Evolutionary conservation across 139 green algal species (phyloP), one percentile per base, ranked within the genome.

Genomic region (Zygnema circumcarinatum): DNA sequence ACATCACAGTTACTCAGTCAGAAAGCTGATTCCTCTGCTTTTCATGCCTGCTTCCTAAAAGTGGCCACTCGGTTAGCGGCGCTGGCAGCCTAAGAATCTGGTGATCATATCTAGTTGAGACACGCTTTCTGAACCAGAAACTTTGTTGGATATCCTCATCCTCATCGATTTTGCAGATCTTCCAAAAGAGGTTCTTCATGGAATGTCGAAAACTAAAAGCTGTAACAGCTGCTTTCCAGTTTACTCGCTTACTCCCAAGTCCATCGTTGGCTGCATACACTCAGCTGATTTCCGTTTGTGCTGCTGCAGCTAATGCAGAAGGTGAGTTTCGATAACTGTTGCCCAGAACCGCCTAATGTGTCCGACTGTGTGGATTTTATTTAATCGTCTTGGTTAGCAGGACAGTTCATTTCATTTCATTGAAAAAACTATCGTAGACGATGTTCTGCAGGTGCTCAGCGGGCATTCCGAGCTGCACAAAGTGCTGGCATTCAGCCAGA

Each of bases 141-240:
- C n/a, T n/a, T n/a, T n/a, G n/a, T n/a, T n/a, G n/a, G n/a, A n/a
- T n/a, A n/a, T n/a, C n/a, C n/a, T n/a, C n/a, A n/a, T n/a, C n/a
- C n/a, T n/a, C n/a, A n/a, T n/a, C n/a, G n/a, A n/a, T n/a, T n/a
- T 25, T 80, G 54, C 80, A 88, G 83, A 73, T 88, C 22, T 88
- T 75, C 38, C 83, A 88, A 42, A 54, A 54, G 35, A 69, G 39
- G 2, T 88, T 88, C 83, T 88, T 88, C 40, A 42, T 32, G 20
- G 78, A 88, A 76, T 88, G 83, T 52, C 83, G 83, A 52, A 47
- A 36, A 22, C 36, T 56, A 52, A 54, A 62, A 33, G 83, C 74
- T 36, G 83, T 88, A 38, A 39, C 74, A 0, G 39, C 40, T 29
- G 83, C 83, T 47, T 85, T 88, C 74, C 74, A 76, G 35, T 88